Base-by-base conservation (phyloP, 495 filamentous ascomycete genomes). In the Penicillium macrosclerotiorum region DNA sequence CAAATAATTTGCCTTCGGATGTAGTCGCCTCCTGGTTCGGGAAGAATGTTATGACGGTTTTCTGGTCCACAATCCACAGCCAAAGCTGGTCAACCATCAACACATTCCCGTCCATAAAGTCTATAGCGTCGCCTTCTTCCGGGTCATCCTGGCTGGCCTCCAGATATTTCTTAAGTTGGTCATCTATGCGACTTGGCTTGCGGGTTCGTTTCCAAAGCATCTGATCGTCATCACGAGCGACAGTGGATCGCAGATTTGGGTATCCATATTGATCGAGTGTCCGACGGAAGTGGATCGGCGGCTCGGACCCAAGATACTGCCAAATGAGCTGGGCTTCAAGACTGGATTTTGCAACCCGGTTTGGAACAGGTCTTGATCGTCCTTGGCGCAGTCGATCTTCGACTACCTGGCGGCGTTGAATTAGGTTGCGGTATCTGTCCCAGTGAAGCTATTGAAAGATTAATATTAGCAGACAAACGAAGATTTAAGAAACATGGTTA, bases 1-100 rank as follows among this genome's bases (percentile, higher is more conserved):
- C 78, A 45, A 80, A 84, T 0, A 82, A 51, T 11, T 77, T 79
- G 0, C 74, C 80, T 42, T 83, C 79, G 1, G 64, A 67, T 0
- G 61, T 72, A 2, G 63, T 68, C 4, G 66, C 58, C 32, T 71
- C 63, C 33, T 69, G 67, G 12, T 65, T 62, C 1, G 80, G 76
- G 47, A 83, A 83, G 57, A 82, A 83, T 0, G 81, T 83, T 7
- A 76, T 64, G 24, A 83, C 52, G 2, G 76, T 81, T 70, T 78
- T 80, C 18, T 69, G 68, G 44, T 84, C 74, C 5, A 84, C 74
- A 11, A 82, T 77, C 80, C 81, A 87, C 1, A 85, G 58, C 83
- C 83, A 86, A 4, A 87, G 65, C 47, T 85, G 81, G 48, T 86
- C 82, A 6, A 87, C 81, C 82, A 86, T 85, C 9, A 86, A 65